Evolutionary conservation across 352 stramenopile species (phyloP), one percentile per base, ranked within the genome.

Genomic region (Elongisporangium prolatum): DNA sequence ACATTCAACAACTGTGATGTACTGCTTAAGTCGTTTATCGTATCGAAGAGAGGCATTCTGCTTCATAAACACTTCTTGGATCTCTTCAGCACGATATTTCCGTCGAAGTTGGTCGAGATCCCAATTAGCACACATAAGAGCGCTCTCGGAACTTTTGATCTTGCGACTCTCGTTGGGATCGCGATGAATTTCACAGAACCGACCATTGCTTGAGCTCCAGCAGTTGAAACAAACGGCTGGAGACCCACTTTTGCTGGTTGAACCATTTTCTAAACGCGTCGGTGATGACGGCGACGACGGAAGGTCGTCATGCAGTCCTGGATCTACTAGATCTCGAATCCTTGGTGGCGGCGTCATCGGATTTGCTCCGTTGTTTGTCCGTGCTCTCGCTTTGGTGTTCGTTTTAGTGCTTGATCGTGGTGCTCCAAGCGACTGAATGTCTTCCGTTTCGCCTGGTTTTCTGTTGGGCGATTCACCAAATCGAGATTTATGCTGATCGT

Each of bases 41-140:
- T 94, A 98, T 7, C 89, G 78, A 16, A 98, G 63, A 17, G 84
- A 95, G 1, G 84, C 86, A 16, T 78, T 91, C 25, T 91, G 75
- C 54, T 93, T 90, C 71, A 91, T 84, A 34, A 97, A 98, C 16
- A 98, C 75, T 63, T 98, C 90, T 59, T 98, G 91, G 48, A 97
- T 96, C 67, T 97, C 89, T 58, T 97, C 89, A 1, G 88, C 77
- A 9, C 89, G 79, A 50, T 96, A 93, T 61, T 93, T 93, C 21
- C 86, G 77, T 6, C 83, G 72, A 8, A 97, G 58, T 37, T 96
- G 89, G 34, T 93, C 86, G 2, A 98, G 70, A 53, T 97, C 82
- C 91, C 90, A 97, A 65, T 97, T 97, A 8, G 81, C 79, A 63
- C 93, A 98, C 84, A 97, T 93, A 52, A 98, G 69, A 20, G 79